A percentile compares a stretch with the other conserved stretches of the same genome.
Evolutionary conservation across 1,284 basidiomycete species (phyloP).

Genomic region (Apiotrichum gamsii): DNA sequence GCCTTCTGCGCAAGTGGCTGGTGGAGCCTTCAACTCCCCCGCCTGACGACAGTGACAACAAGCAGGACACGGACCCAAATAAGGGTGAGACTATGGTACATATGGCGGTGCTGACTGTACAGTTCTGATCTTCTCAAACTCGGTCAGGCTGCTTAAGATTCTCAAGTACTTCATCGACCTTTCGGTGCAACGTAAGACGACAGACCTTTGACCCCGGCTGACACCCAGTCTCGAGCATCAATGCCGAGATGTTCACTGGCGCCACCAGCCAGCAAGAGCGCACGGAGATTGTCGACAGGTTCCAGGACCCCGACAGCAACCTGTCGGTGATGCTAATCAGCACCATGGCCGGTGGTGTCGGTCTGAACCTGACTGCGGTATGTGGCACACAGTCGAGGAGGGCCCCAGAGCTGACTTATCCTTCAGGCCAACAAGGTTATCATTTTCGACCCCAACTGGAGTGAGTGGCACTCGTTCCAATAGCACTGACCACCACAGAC

Average conservation of each 20-base stretch:
- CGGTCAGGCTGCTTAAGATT: constrained; percentile 48
- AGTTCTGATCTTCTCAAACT: constrained; percentile 51
- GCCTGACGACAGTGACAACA: no score
- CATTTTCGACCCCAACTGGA: constrained; percentile 49
- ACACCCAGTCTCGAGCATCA: constrained; percentile 31
- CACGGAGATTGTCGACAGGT: constrained; percentile 49
- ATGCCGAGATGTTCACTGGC: constrained; percentile 47
- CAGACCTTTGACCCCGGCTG: constrained; percentile 25
- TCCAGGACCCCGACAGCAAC: constrained; percentile 45
- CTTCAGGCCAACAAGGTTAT: constrained; percentile 49
- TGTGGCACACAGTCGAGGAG: no score
- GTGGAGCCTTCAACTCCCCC: no score
- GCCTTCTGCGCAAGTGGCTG: no score
- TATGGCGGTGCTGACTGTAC: constrained; percentile 7
- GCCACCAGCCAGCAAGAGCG: constrained; percentile 43
- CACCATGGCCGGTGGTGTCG: constrained; percentile 41
- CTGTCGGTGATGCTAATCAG: constrained; percentile 47
- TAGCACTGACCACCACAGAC: constrained; percentile 21
- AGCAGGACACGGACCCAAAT: no score
- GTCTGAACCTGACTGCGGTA: constrained; percentile 44
- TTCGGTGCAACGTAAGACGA: constrained; percentile 34
- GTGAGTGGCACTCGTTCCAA: constrained; percentile 20
- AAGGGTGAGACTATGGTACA: constrained; percentile 25
- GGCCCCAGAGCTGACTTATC: no score
- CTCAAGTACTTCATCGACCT: constrained; percentile 46